phyloP scores from a whole-genome alignment of 495 filamentous ascomycete species.

The Clavariopsis aquatica region DNA sequence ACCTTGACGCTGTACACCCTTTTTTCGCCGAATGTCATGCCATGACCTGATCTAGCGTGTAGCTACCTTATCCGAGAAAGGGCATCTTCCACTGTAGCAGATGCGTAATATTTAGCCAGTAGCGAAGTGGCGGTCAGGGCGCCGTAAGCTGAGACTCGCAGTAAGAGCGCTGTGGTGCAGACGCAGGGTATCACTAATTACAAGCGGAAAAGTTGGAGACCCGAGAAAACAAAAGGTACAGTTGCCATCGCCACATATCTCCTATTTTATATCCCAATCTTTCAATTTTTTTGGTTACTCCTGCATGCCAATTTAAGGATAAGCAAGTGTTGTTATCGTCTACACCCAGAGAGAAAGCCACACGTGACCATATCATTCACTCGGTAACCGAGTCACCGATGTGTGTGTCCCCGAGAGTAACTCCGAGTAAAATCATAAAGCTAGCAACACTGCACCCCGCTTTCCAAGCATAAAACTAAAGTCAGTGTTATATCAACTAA shows the following conservation, averaged over 20 bases:
- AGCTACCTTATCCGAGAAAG: neutral
- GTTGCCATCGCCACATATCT: neutral
- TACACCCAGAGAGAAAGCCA: neutral
- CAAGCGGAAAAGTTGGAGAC: constrained; percentile 12
- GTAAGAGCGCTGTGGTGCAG: neutral
- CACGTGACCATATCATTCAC: neutral
- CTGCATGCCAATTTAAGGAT: neutral
- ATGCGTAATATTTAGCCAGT: neutral
- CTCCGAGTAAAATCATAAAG: neutral
- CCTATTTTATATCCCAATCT: neutral
- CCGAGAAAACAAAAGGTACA: constrained; percentile 2
- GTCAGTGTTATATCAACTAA: neutral
- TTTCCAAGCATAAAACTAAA: neutral
- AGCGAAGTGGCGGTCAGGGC: constrained; percentile 17
- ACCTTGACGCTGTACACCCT: neutral
- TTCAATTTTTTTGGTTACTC: neutral
- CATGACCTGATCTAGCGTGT: neutral
- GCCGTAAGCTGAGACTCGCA: constrained; percentile 20
- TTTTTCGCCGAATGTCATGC: neutral
- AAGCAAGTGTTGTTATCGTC: neutral
- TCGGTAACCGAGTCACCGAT: neutral
- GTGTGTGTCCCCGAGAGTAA: neutral
- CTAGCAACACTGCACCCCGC: neutral
- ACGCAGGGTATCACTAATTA: constrained; percentile 4
- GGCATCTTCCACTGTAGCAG: neutral